Evolutionary conservation across 306 rosid species (phyloP), one percentile per base, ranked within the genome.

Genomic region (Begonia masoniana): DNA sequence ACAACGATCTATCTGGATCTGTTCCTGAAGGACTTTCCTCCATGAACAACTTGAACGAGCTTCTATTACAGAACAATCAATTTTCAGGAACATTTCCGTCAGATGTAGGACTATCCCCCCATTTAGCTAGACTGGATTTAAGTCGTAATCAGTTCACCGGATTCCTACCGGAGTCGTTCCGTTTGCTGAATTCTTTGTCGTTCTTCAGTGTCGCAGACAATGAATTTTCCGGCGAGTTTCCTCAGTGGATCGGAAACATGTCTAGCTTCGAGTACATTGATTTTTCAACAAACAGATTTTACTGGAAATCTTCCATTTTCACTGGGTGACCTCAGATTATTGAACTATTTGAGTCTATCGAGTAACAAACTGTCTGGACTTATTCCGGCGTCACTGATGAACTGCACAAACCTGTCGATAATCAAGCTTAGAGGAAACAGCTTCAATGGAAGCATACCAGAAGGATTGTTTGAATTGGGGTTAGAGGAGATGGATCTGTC

Each of bases 401-500:
- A 68, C 31, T 76, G 83, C 59, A 45, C 67, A 12, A 51, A 67
- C 64, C 61, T 86, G 47, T 71, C 75, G 0, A 72, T 70, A 53
- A 51, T 86, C 51, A 51, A 50, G 50, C 68, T 86, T 36, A 62
- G 58, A 43, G 85, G 77, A 10, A 85, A 85, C 73, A 68, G 65
- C 65, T 78, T 85, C 61, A 71, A 58, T 62, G 97, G 85, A 13
- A 80, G 62, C 64, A 78, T 91, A 55, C 92, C 92, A 15, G 86
- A 76, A 73, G 74, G 76, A 13, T 66, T 85, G 74, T 76, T 85
- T 60, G 73, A 85, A 70, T 64, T 80, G 24, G 83, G 80, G 16
- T 71, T 85, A 72, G 75, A 78, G 69, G 86, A 74, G 62, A 61
- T 83, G n/a, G 88, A 91, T 63, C 60, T 85, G 16, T 76, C 95